Evolutionary conservation across 1,284 basidiomycete species (phyloP).

Genomic region (Ceratobasidium sp.): DNA sequence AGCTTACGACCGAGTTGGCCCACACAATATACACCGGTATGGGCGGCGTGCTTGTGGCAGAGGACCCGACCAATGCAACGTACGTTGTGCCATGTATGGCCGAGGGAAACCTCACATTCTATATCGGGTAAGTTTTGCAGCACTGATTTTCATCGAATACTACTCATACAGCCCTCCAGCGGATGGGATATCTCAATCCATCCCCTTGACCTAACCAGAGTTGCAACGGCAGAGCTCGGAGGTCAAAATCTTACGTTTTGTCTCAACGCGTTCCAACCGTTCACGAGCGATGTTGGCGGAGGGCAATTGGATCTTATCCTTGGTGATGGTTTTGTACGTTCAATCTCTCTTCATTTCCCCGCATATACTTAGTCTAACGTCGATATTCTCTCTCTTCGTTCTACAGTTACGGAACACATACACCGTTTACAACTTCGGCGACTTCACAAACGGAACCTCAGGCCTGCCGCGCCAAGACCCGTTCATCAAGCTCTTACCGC

Average conservation of each 20-base stretch:
- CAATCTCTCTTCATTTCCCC: background rate
- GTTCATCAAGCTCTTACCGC: conserved; percentile 31
- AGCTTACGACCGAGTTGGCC: conserved; percentile 9
- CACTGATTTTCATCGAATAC: background rate
- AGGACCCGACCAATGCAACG: background rate
- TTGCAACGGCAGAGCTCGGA: background rate
- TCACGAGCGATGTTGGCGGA: background rate
- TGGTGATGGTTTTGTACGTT: background rate
- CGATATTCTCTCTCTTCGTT: background rate
- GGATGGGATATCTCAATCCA: conserved; percentile 25
- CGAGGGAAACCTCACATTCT: conserved; percentile 11
- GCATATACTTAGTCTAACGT: background rate
- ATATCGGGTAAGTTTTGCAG: background rate
- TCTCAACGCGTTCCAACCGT: background rate
- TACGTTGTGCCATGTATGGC: conserved; percentile 9
- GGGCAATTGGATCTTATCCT: conserved; percentile 5
- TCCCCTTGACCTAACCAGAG: background rate
- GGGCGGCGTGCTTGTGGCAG: background rate
- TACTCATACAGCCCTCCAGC: background rate
- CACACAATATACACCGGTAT: background rate
- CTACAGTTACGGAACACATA: conserved; percentile 17
- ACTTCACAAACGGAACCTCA: conserved; percentile 3
- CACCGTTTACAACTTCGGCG: conserved; percentile 27
- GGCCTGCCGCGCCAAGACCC: conserved; percentile 1
- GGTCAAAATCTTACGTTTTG: conserved; percentile 3